phyloP scores from a whole-genome alignment of 2,329 filamentous ascomycete genomes.

The Xylariaceae sp. region DNA sequence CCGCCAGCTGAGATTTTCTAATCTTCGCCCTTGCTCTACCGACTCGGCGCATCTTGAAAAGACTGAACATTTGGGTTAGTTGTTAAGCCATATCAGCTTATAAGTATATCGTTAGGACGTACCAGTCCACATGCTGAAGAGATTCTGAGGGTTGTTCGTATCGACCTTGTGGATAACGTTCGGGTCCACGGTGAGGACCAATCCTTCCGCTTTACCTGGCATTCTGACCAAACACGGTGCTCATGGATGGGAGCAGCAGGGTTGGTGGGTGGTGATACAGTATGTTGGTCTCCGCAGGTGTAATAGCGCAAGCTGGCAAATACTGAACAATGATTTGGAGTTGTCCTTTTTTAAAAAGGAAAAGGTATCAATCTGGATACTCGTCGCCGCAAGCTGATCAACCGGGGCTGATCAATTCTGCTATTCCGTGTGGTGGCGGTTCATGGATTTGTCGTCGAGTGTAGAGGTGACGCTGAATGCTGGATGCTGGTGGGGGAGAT shows the following conservation, averaged over 20 bases:
- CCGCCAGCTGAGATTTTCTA: constrained; percentile 96
- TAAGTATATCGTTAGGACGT: constrained; percentile 49
- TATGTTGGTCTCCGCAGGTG: constrained; percentile 31
- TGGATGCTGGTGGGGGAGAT: constrained; percentile 3
- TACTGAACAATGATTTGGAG: constrained; percentile 5
- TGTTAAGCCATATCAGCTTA: constrained; percentile 13
- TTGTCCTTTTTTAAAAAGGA: neutral
- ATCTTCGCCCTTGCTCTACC: constrained; percentile 86
- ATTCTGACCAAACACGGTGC: constrained; percentile 57
- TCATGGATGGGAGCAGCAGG: constrained; percentile 36
- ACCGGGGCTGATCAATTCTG: constrained; percentile 15
- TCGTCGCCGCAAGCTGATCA: constrained; percentile 31
- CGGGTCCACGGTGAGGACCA: constrained; percentile 90
- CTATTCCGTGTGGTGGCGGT: neutral
- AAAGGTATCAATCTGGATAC: constrained; percentile 16
- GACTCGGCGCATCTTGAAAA: constrained; percentile 95
- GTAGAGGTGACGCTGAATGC: neutral
- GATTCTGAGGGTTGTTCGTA: constrained; percentile 87
- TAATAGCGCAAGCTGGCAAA: constrained; percentile 34
- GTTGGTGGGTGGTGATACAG: constrained; percentile 26
- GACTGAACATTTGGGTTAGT: constrained; percentile 61
- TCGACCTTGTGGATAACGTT: constrained; percentile 94
- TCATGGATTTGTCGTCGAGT: neutral
- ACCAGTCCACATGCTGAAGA: constrained; percentile 98
- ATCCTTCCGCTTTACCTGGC: constrained; percentile 82